Conservation (phyloP, 805 yeast genomes). For the Zygosaccharomyces bisporus region DNA sequence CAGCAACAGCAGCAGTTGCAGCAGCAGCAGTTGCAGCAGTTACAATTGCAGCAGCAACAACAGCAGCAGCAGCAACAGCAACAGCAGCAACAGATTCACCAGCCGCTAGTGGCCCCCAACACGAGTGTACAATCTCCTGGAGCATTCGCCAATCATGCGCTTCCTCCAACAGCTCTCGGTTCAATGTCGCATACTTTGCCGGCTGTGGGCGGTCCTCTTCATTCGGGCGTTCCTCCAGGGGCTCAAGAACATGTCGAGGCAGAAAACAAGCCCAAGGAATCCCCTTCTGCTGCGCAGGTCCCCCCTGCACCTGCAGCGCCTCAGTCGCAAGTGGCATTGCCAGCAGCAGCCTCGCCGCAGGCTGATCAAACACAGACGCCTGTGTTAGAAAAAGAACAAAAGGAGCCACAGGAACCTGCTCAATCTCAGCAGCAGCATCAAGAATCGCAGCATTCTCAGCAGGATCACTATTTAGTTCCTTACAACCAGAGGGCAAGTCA, state of each 20-base stretch:
- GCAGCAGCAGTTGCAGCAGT: constrained; percentile 28
- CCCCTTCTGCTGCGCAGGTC: constrained; percentile 5
- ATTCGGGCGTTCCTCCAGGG: constrained; percentile 1
- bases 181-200: constrained; percentile 20
- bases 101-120: constrained; percentile 13
- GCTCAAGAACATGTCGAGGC: constrained; percentile 8
- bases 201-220: constrained; percentile 23
- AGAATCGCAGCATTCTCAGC: constrained; percentile 19
- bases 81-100: constrained; percentile 21
- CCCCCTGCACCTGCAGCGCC: constrained; percentile 13
- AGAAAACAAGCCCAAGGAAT: constrained; percentile 10
- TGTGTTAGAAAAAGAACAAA: constrained; percentile 2
- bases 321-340: constrained; percentile 6
- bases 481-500: constrained; percentile 44
- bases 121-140: constrained; percentile 10
- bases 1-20: constrained; percentile 33
- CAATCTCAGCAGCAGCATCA: constrained; percentile 18
- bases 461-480: constrained; percentile 39
- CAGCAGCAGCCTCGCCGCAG: constrained; percentile 18
- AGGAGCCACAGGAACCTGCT: constrained; percentile 15
- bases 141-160: constrained; percentile 17
- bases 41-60: constrained; percentile 19
- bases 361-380: constrained; percentile 12
- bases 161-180: constrained; percentile 16
- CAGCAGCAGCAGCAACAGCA: constrained; percentile 20